Conservation (phyloP, 805 yeast genomes). For the Zygotorulaspora chibaensis region DNA sequence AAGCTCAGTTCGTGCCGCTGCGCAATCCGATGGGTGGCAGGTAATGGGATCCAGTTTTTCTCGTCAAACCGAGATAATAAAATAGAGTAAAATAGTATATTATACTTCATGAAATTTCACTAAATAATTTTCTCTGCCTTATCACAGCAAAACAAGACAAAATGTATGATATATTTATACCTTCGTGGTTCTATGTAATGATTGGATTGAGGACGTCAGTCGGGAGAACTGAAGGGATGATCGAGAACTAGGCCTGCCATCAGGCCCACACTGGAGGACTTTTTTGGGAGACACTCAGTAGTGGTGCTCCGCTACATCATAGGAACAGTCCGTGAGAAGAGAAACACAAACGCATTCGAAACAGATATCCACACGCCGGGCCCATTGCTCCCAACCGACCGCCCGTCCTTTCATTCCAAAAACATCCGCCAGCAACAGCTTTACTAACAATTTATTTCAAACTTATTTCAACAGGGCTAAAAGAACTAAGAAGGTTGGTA, state of each 20-base stretch:
- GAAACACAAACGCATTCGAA: neutral
- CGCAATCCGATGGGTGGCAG: neutral
- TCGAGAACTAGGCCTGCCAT: no score
- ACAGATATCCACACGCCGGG: no score
- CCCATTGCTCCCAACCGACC: no score
- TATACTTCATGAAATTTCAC: neutral
- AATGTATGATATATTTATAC: conserved; percentile 9
- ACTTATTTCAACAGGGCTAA: conserved; percentile 70
- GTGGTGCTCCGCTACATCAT: no score
- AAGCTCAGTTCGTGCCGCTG: neutral
- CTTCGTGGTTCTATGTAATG: neutral
- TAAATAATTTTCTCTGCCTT: neutral
- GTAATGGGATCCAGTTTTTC: neutral
- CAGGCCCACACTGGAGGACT: no score
- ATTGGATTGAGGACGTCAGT: neutral
- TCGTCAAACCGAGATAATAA: neutral
- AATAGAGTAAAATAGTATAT: neutral
- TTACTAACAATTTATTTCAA: conserved; percentile 10
- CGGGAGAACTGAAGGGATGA: neutral
- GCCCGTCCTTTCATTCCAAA: no score
- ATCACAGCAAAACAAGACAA: conserved; percentile 9
- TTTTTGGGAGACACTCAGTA: no score
- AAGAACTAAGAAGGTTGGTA: conserved; percentile 99
- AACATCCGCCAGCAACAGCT: neutral
- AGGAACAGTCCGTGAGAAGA: neutral